A percentile compares a stretch with the other conserved stretches of the same genome.
Evolutionary conservation across 1,284 basidiomycete genomes (phyloP).

Genomic region (Malassezia obtusa): DNA sequence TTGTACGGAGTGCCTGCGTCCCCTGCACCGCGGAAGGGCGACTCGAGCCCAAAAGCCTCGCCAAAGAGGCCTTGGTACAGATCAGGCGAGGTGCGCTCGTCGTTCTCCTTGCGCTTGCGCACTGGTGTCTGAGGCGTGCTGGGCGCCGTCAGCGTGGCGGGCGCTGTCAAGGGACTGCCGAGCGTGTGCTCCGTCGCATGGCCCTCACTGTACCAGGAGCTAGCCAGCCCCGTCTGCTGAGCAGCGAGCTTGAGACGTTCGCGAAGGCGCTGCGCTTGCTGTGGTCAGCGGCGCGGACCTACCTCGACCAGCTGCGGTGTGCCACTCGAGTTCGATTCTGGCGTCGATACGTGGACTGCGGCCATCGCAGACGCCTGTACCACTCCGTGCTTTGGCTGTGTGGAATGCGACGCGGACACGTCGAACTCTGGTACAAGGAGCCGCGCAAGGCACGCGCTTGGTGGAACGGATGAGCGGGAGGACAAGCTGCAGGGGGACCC

Average conservation of each 20-base stretch:
- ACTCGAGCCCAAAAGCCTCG: neutral
- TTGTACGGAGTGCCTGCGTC: too few relatives aligned
- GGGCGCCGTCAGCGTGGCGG: neutral
- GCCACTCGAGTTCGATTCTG: neutral
- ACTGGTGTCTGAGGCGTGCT: neutral
- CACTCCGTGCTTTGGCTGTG: neutral
- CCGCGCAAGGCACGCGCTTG: neutral
- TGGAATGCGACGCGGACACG: neutral
- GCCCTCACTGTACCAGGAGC: too few relatives aligned
- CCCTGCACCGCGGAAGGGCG: neutral
- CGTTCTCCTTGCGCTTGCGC: neutral
- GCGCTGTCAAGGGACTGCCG: neutral
- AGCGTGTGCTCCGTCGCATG: neutral
- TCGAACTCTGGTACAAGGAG: neutral
- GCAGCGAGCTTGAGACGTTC: slow-evolving; percentile 8
- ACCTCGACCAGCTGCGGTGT: neutral
- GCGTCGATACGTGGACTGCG: neutral
- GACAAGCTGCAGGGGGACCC: neutral
- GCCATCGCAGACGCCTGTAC: neutral
- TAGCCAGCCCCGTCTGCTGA: slow-evolving; percentile 5
- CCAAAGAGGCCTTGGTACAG: slow-evolving; percentile 10
- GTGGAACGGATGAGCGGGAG: neutral
- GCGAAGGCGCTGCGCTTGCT: slow-evolving; percentile 7
- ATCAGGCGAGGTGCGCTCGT: neutral
- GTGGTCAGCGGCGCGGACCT: neutral